Evolutionary conservation across 1,139 yeast genomes (phyloP).

Genomic region (Yamadazyma friedrichii): DNA sequence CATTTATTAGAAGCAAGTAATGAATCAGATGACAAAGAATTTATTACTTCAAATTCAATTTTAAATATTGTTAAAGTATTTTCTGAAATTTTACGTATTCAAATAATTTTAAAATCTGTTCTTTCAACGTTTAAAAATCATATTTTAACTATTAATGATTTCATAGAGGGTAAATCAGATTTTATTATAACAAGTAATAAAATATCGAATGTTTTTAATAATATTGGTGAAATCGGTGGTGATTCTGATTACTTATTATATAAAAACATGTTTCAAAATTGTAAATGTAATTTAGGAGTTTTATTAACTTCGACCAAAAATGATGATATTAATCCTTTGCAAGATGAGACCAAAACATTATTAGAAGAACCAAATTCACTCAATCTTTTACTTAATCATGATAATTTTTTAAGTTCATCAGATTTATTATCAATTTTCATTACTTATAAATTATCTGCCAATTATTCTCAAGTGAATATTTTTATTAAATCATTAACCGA

Average conservation of each 20-base stretch:
- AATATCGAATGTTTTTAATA: slow-evolving; percentile 18
- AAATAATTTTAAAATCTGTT: slow-evolving; percentile 52
- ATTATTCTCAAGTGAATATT: slow-evolving; percentile 19
- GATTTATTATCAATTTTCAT: slow-evolving; percentile 32
- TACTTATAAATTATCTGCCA: slow-evolving; percentile 20
- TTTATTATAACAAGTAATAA: slow-evolving; percentile 27
- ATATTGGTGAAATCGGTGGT: slow-evolving; percentile 18
- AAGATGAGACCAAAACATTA: slow-evolving; percentile 9
- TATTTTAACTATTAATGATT: slow-evolving; percentile 30
- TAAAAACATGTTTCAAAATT: slow-evolving; percentile 24
- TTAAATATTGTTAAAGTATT: slow-evolving; percentile 55
- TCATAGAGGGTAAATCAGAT: slow-evolving; percentile 23
- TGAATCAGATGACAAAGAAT: slow-evolving; percentile 20
- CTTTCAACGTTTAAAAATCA: slow-evolving; percentile 43
- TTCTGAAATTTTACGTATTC: slow-evolving; percentile 48
- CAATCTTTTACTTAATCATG: slow-evolving; percentile 29
- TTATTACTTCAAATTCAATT: slow-evolving; percentile 44
- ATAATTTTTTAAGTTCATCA: slow-evolving; percentile 32
- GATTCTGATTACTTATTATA: slow-evolving; percentile 22
- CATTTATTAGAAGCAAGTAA: slow-evolving; percentile 64
- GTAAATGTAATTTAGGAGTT: slow-evolving; percentile 32
- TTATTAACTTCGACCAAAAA: slow-evolving; percentile 18
- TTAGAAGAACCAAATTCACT: slow-evolving; percentile 12
- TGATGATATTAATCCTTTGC: slow-evolving; percentile 4
- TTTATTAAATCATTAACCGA: slow-evolving; percentile 20